These are phyloP conservation scores for Lolium perenne DNA, from an alignment of 176 grass and related monocot genomes.

Conservation along the genomic window DNA sequence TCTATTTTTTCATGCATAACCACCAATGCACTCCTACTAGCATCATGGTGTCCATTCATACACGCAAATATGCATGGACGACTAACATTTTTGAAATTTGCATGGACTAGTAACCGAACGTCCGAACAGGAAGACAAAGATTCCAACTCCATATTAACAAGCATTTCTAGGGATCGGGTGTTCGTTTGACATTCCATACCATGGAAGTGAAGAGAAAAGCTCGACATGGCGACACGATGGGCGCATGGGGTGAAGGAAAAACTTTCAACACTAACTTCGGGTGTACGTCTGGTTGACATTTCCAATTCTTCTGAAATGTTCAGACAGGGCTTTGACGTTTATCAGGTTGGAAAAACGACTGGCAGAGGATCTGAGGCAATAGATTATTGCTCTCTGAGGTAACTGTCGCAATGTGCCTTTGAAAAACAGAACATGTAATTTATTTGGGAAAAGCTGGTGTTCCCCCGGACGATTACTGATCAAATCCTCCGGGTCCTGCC, in stretches of 20 bases:
- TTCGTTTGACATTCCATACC: neutral
- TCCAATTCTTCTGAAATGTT: neutral
- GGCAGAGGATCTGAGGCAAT: neutral
- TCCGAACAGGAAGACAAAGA: too few relatives aligned
- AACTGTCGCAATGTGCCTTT: neutral
- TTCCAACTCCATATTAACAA: too few relatives aligned
- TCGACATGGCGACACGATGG: neutral
- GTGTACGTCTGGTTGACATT: conserved; percentile 39
- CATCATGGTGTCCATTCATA: too few relatives aligned
- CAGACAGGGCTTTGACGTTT: neutral
- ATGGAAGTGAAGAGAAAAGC: neutral
- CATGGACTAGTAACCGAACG: too few relatives aligned
- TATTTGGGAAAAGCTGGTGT: too few relatives aligned
- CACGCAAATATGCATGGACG: too few relatives aligned
- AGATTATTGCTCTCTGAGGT: neutral
- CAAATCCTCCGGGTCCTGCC: too few relatives aligned
- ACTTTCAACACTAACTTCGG: neutral
- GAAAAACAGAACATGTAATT: neutral
- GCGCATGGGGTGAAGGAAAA: neutral
- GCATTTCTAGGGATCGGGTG: neutral
- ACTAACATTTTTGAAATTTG: too few relatives aligned
- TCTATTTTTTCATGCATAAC: too few relatives aligned
- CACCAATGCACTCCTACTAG: too few relatives aligned
- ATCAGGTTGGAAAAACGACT: conserved; percentile 21
- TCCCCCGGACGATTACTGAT: too few relatives aligned